A percentile compares a stretch with the other conserved stretches of the same genome.
These are phyloP conservation scores for Centaurea solstitialis DNA, from an alignment of 129 eudicot genomes.

Conservation along the genomic window DNA sequence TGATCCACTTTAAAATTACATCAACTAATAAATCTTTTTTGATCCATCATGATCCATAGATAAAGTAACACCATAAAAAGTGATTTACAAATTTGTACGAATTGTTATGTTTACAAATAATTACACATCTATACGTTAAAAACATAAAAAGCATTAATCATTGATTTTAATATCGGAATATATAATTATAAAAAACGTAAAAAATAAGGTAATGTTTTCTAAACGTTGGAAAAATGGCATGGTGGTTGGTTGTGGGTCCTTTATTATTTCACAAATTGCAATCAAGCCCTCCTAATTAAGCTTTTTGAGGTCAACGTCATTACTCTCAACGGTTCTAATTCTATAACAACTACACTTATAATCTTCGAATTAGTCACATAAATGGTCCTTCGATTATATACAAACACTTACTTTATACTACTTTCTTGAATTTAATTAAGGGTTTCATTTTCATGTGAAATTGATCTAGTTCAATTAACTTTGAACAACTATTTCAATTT, in stretches of 20 bases:
- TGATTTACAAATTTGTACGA: not conserved
- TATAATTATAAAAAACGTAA: not conserved
- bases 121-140: not conserved
- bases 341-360: not conserved
- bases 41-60: too few species aligned
- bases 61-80: not conserved
- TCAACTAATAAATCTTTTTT: too few species aligned
- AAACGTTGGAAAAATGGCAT: not conserved
- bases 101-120: not conserved
- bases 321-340: conserved; percentile 22
- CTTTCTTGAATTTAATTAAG: not conserved
- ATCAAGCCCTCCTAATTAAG: not conserved
- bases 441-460: too few species aligned
- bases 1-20: too few species aligned
- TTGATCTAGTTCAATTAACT: too few species aligned
- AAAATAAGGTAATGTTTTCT: not conserved
- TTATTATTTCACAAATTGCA: conserved; percentile 1
- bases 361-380: not conserved
- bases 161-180: not conserved
- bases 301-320: conserved; percentile 20
- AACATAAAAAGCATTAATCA: not conserved
- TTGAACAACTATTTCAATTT: too few species aligned
- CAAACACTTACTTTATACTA: not conserved
- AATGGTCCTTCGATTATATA: conserved; percentile 5
- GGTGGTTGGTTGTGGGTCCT: conserved; percentile 21